Evolutionary conservation across 169 alveolate species (phyloP), one percentile per base, ranked within the genome.

Genomic region (Plasmodium malariae): DNA sequence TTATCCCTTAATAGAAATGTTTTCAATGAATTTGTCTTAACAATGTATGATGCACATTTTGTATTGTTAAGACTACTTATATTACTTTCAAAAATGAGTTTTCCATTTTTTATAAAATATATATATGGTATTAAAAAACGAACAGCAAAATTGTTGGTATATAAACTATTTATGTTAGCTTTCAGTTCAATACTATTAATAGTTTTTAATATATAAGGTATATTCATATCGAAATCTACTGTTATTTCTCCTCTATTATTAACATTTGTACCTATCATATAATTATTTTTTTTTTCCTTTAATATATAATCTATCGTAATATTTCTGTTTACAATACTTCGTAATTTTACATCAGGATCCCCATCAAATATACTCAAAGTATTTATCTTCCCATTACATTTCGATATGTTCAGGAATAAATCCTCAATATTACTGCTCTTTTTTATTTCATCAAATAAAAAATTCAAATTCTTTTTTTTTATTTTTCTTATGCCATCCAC

Each of bases 241-340:
- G 87, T 54, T 63, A 85, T 67, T 57, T 85, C 92, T 54, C 92
- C 92, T 4, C 87, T 26, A 73, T 85, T 85, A 26, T 85, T 85
- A 24, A 85, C 74, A 85, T 85, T 67, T 0, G 92, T 85, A 11
- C 92, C 92, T 69, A 85, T 40, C 37, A 55, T 51, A 69, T 70
- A 85, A 69, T 69, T 57, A 62, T 69, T 85, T 17, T 48, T 69
- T 70, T 17, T 71, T 62, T 85, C 92, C 12, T 32, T 36, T 1
- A 85, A 14, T 1, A 11, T 55, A 51, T 68, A 85, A 32, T 85
- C 55, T 45, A 85, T 74, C 26, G 34, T 34, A 21, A 85, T 49
- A 26, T 68, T 24, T 21, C 17, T 36, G 1, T 69, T 45, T 1
- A 28, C 36, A 2, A 21, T 3, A 7, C 65, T 85, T 17, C 37